These are phyloP conservation scores for Scytalidium lignicola DNA, from an alignment of 2,329 filamentous ascomycete species.

Conservation along the genomic window DNA sequence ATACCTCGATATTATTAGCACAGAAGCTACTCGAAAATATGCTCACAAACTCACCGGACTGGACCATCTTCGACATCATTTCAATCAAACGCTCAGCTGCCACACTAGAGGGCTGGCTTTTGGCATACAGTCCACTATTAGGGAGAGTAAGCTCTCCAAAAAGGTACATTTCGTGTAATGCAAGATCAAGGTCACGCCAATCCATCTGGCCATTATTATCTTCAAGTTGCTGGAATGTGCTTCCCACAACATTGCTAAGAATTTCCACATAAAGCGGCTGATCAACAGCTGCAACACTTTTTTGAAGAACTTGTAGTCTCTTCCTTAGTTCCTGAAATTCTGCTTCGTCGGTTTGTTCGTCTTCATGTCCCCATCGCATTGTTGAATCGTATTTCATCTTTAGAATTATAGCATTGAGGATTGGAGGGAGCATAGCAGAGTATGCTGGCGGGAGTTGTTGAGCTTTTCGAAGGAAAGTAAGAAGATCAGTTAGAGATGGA, in stretches of 20 bases:
- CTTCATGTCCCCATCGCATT: slow-evolving; percentile 85
- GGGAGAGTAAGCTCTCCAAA: slow-evolving; percentile 93
- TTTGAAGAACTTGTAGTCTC: slow-evolving; percentile 82
- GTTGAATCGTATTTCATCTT: slow-evolving; percentile 99
- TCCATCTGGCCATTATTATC: slow-evolving; percentile 71
- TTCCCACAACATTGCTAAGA: slow-evolving; percentile 80
- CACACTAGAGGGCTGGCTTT: slow-evolving; percentile 73
- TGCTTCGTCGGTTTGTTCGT: slow-evolving; percentile 92
- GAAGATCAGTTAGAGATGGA: slow-evolving; percentile 83
- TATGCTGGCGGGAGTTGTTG: slow-evolving; percentile 69
- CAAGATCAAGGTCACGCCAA: slow-evolving; percentile 93
- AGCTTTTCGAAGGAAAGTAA: slow-evolving; percentile 84
- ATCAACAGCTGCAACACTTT: slow-evolving; percentile 85
- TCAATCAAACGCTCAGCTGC: slow-evolving; percentile 77
- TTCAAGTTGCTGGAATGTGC: slow-evolving; percentile 76
- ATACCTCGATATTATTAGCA: slow-evolving; percentile 55
- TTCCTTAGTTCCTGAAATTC: slow-evolving; percentile 95
- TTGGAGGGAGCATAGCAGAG: slow-evolving; percentile 75
- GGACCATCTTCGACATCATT: slow-evolving; percentile 95
- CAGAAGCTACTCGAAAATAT: background rate
- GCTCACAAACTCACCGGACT: slow-evolving; percentile 65
- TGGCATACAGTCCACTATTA: slow-evolving; percentile 79
- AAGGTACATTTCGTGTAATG: slow-evolving; percentile 89
- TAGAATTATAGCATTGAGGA: slow-evolving; percentile 83
- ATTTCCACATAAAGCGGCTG: slow-evolving; percentile 84